Evolutionary conservation across 2,329 filamentous ascomycete genomes (phyloP).

Genomic region (Paecilomyces sp.): DNA sequence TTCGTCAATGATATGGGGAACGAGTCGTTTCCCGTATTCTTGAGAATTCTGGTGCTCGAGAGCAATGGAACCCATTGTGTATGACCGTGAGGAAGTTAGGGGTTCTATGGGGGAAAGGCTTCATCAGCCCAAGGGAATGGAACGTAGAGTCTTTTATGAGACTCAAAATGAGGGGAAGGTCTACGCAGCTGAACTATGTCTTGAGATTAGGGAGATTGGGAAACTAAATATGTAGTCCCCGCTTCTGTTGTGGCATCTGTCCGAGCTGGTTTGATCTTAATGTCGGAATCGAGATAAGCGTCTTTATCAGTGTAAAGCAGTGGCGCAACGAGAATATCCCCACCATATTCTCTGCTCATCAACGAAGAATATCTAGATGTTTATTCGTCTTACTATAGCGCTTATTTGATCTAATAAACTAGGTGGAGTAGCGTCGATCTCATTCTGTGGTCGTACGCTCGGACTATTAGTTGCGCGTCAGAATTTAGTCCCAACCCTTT

Average conservation of each 20-base stretch:
- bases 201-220: background rate
- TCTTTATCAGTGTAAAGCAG: background rate
- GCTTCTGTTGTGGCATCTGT: background rate
- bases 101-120: background rate
- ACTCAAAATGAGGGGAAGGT: background rate
- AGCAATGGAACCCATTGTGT: background rate
- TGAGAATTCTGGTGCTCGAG: background rate
- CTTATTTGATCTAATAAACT: background rate
- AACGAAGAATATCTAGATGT: background rate
- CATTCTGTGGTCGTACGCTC: background rate
- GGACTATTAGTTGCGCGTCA: background rate
- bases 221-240: background rate
- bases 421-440: background rate
- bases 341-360: background rate
- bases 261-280: background rate
- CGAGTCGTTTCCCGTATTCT: conserved; percentile 4
- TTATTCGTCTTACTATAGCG: background rate
- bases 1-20: conserved; percentile 5
- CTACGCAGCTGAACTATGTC: background rate
- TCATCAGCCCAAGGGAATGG: background rate
- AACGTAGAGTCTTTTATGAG: background rate
- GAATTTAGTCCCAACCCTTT: background rate
- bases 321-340: background rate
- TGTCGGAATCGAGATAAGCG: background rate
- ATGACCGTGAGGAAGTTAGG: background rate